A percentile compares a stretch with the other conserved stretches of the same genome.
Conservation (phyloP, 2,329 filamentous ascomycete genomes). For the Diaporthe ampelina region DNA sequence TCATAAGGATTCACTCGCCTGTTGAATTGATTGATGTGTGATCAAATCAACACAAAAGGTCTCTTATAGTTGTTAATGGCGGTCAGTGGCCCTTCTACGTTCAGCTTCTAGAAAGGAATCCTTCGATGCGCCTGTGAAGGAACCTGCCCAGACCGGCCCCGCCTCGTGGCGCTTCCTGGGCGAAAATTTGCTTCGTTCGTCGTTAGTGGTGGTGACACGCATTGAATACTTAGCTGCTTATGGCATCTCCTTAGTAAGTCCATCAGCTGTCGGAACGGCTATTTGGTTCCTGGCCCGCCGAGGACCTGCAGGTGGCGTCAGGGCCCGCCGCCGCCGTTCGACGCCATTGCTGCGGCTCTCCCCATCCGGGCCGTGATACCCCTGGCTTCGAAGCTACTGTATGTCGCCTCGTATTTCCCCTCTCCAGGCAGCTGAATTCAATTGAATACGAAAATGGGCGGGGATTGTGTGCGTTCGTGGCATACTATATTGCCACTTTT, state of each 20-base stretch:
- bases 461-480: not conserved
- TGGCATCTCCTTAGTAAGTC: not conserved
- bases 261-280: not conserved
- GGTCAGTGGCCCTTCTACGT: too few relatives aligned
- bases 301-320: not conserved
- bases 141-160: too few relatives aligned
- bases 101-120: too few relatives aligned
- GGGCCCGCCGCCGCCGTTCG: not conserved
- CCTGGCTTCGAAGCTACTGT: not conserved
- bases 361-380: not conserved
- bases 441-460: not conserved
- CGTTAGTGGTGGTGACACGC: not conserved
- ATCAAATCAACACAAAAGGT: too few relatives aligned
- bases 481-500: not conserved
- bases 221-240: not conserved
- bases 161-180: not conserved
- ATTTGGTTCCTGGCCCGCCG: not conserved
- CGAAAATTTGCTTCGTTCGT: not conserved
- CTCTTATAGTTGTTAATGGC: too few relatives aligned
- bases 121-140: too few relatives aligned
- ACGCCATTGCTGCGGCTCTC: slow-evolving; percentile 11
- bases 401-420: slow-evolving; percentile 16
- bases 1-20: too few relatives aligned
- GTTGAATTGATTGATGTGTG: too few relatives aligned
- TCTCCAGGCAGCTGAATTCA: slow-evolving; percentile 22